phyloP scores from a whole-genome alignment of 495 filamentous ascomycete species.

The Penicillium maclennaniae region DNA sequence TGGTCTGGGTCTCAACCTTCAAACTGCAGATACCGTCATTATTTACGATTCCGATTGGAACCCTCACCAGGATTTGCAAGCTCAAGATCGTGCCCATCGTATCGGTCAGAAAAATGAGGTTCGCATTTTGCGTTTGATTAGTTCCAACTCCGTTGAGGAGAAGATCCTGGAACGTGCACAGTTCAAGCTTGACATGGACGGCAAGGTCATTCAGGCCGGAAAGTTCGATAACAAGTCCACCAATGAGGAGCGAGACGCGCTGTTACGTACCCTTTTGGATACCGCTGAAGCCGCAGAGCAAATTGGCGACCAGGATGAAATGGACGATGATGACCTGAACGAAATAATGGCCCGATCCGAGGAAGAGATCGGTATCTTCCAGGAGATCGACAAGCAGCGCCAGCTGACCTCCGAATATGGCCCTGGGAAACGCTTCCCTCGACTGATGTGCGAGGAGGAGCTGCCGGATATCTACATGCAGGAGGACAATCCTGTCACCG shows the following conservation, averaged over 20 bases:
- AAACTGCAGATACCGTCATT: constrained; percentile 97
- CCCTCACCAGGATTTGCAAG: constrained; percentile 97
- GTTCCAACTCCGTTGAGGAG: constrained; percentile 94
- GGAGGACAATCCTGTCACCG: constrained; percentile 77
- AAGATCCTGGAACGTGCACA: constrained; percentile 97
- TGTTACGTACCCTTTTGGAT: constrained; percentile 87
- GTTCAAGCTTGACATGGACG: constrained; percentile 98
- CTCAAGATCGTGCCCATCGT: constrained; percentile 99
- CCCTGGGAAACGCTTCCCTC: constrained; percentile 57
- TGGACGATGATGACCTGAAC: constrained; percentile 97
- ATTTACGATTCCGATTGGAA: constrained; percentile 99
- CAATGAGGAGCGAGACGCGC: constrained; percentile 94
- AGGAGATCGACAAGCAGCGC: constrained; percentile 75
- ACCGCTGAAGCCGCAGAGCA: constrained; percentile 83
- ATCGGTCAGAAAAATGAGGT: constrained; percentile 99
- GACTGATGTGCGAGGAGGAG: constrained; percentile 84
- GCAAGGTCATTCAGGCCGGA: constrained; percentile 98
- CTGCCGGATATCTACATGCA: constrained; percentile 89
- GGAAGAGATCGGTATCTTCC: constrained; percentile 65
- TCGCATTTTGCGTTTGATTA: constrained; percentile 90
- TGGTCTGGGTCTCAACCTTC: constrained; percentile 93
- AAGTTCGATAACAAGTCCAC: constrained; percentile 99
- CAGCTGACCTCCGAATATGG: constrained; percentile 63
- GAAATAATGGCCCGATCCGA: constrained; percentile 78
- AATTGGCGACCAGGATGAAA: constrained; percentile 74